These are phyloP conservation scores for Trichoderma endophyticum DNA, from an alignment of 2,329 filamentous ascomycete genomes.

Conservation along the genomic window DNA sequence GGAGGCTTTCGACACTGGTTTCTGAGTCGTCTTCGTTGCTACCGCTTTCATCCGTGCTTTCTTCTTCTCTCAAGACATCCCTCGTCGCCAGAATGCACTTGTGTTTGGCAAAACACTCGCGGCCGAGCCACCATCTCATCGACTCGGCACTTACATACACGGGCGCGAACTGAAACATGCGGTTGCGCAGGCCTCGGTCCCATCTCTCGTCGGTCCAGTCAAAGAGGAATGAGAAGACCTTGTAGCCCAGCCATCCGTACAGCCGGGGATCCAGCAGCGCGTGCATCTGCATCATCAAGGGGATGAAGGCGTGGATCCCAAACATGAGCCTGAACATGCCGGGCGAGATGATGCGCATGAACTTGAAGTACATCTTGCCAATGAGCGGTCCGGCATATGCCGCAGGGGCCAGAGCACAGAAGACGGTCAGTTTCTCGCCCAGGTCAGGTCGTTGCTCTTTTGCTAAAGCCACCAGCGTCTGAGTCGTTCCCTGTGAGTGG, in stretches of 20 bases:
- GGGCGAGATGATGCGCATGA: conserved; percentile 79
- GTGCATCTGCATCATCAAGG: conserved; percentile 87
- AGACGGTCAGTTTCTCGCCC: conserved; percentile 78
- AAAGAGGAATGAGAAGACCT: conserved; percentile 86
- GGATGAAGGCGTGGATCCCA: conserved; percentile 90
- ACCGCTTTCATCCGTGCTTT: conserved; percentile 47
- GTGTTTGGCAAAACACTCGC: conserved; percentile 74
- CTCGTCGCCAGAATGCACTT: conserved; percentile 82
- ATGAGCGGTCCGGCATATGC: conserved; percentile 86
- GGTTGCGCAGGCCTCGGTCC: conserved; percentile 73
- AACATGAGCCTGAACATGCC: conserved; percentile 76
- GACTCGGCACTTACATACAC: conserved; percentile 86
- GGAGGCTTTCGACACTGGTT: neutral
- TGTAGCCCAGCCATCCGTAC: conserved; percentile 82
- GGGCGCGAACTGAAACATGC: conserved; percentile 89
- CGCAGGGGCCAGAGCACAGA: conserved; percentile 86
- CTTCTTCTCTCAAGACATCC: conserved; percentile 63
- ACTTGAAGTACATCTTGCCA: conserved; percentile 84
- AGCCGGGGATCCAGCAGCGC: conserved; percentile 58
- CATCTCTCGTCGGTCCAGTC: conserved; percentile 81
- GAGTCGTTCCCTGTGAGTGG: conserved; percentile 88
- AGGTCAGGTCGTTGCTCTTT: conserved; percentile 87
- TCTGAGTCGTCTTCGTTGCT: conserved; percentile 20
- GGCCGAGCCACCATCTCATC: conserved; percentile 94
- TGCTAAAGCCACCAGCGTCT: conserved; percentile 82